A percentile compares a stretch with the other conserved stretches of the same genome.
These are phyloP conservation scores for Grammothele lineata DNA, from an alignment of 768 basidiomycete genomes.

Conservation along the genomic window DNA sequence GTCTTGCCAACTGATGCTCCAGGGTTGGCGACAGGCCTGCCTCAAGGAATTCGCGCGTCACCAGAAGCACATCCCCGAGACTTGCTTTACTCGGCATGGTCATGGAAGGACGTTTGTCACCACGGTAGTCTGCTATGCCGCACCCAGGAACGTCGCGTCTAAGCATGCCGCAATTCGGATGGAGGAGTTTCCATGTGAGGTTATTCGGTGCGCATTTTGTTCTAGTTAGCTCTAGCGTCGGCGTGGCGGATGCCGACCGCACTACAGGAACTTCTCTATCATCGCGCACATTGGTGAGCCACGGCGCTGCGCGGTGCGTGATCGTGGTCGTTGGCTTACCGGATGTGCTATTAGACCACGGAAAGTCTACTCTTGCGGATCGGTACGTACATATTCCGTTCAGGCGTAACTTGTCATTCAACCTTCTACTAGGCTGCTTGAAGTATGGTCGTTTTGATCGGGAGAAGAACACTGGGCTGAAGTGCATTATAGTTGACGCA, in stretches of 20 bases:
- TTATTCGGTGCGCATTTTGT: conserved; percentile 64
- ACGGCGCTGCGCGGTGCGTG: no score
- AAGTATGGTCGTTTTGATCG: no score
- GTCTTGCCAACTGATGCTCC: conserved; percentile 17
- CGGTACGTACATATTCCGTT: conserved; percentile 40
- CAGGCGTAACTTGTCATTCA: conserved; percentile 2
- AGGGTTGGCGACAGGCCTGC: conserved; percentile 23
- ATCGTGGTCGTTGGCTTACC: neutral
- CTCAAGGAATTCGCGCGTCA: conserved; percentile 17
- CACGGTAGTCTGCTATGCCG: conserved; percentile 21
- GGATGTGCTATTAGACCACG: conserved; percentile 61
- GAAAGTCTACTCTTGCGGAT: conserved; percentile 93
- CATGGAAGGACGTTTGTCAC: conserved; percentile 25
- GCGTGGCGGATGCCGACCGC: no score
- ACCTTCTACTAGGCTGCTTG: conserved; percentile 50
- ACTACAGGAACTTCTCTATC: conserved; percentile 85
- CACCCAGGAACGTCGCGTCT: conserved; percentile 28
- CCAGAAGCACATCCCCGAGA: conserved; percentile 1
- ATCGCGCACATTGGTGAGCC: conserved; percentile 89
- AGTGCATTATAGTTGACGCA: conserved; percentile 68
- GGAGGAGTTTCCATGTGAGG: conserved; percentile 62
- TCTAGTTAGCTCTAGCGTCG: no score
- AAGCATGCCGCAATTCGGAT: conserved; percentile 37
- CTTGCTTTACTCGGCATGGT: conserved; percentile 44
- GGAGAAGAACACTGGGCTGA: no score